phyloP scores from a whole-genome alignment of 2,329 filamentous ascomycete genomes.

The Phialemoniopsis sp. region DNA sequence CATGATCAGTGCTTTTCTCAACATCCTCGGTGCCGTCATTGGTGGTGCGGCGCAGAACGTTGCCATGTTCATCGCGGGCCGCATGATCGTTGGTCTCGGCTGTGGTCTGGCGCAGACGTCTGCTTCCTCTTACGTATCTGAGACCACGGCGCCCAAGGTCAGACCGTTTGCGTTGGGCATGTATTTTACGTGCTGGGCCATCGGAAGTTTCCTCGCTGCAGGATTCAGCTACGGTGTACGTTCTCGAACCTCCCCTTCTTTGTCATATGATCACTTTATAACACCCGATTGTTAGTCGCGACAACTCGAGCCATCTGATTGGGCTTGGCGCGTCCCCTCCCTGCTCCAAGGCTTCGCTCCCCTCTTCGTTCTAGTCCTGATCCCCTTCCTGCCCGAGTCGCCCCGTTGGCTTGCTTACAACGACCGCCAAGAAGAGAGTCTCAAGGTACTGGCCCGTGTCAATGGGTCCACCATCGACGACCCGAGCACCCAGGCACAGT shows the following conservation, averaged over 20 bases:
- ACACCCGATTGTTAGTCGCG: slow-evolving; percentile 3
- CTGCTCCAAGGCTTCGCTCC: slow-evolving; percentile 13
- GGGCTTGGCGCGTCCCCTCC: slow-evolving; percentile 14
- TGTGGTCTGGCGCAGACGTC: slow-evolving; percentile 12
- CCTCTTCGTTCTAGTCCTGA: slow-evolving; percentile 9
- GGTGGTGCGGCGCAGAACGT: slow-evolving; percentile 15
- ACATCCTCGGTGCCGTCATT: slow-evolving; percentile 15
- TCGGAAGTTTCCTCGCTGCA: slow-evolving; percentile 12
- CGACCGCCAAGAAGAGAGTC: slow-evolving; percentile 18
- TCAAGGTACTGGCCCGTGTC: slow-evolving; percentile 30
- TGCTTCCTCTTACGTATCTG: slow-evolving; percentile 9
- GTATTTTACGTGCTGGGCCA: too few species aligned
- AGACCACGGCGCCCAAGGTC: slow-evolving; percentile 9
- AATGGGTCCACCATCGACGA: slow-evolving; percentile 29
- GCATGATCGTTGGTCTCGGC: slow-evolving; percentile 17
- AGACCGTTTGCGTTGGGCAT: slow-evolving; percentile 10
- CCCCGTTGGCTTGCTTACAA: slow-evolving; percentile 29
- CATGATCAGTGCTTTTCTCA: slow-evolving; percentile 9
- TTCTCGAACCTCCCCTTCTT: background rate
- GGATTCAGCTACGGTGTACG: slow-evolving; percentile 15
- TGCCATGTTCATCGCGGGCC: slow-evolving; percentile 18
- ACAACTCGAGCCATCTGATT: slow-evolving; percentile 8
- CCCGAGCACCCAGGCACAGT: slow-evolving; percentile 26
- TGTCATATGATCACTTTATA: background rate
- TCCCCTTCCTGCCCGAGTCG: slow-evolving; percentile 18